phyloP scores from a whole-genome alignment of 108 stramenopile genomes.

The Cylindrotheca fusiformis region DNA sequence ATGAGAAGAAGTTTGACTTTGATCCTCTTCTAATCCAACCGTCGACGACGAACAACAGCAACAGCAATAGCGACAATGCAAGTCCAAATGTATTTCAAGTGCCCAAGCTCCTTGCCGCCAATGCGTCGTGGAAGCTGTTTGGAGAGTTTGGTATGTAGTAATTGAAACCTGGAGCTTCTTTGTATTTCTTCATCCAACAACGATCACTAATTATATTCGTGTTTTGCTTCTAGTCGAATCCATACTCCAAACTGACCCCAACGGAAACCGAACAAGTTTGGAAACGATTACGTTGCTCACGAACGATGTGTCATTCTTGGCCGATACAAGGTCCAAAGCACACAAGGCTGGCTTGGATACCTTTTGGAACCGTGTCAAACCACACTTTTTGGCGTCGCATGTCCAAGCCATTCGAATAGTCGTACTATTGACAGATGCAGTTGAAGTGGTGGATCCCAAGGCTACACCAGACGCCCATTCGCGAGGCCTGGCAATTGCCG shows the following conservation, averaged over 20 bases:
- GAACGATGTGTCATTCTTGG: conserved; percentile 23
- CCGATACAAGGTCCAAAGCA: conserved; percentile 7
- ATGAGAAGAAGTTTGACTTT: neutral
- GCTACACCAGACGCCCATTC: too few species aligned
- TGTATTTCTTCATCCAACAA: neutral
- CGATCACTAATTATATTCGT: too few species aligned
- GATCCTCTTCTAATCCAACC: neutral
- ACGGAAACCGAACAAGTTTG: too few species aligned
- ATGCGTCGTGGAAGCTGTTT: conserved; percentile 34
- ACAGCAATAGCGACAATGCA: neutral
- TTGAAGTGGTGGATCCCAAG: too few species aligned
- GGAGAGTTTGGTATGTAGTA: conserved; percentile 25
- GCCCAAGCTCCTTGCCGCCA: conserved; percentile 24
- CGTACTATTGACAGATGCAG: conserved; percentile 13
- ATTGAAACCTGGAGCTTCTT: neutral
- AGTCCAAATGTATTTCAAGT: conserved; percentile 7
- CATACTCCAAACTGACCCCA: too few species aligned
- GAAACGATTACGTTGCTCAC: conserved; percentile 34
- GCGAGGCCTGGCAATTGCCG: neutral
- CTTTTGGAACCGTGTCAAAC: conserved; percentile 25
- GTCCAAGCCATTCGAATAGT: conserved; percentile 24
- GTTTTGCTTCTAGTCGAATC: too few species aligned
- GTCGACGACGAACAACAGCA: neutral
- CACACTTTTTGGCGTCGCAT: conserved; percentile 1
- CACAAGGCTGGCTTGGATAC: conserved; percentile 19